A percentile compares a stretch with the other conserved stretches of the same genome.
These are phyloP conservation scores for Leishmania amazonensis DNA, from an alignment of 208 protist genomes.

Conservation along the genomic window DNA sequence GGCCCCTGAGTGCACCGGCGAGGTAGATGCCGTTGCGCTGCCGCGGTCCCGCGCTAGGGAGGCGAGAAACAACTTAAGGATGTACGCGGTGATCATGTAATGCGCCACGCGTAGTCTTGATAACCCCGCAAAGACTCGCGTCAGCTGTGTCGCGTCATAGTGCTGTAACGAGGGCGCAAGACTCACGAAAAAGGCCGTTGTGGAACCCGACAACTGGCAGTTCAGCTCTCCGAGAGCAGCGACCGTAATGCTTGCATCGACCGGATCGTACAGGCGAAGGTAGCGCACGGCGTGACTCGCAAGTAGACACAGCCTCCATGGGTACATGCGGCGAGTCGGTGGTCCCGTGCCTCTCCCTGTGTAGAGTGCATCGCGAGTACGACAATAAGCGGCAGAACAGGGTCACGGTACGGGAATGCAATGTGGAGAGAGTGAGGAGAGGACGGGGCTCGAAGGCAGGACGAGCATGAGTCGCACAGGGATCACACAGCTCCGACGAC, in stretches of 20 bases:
- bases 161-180: slow-evolving; percentile 27
- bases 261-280: slow-evolving; percentile 32
- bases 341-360: neutral
- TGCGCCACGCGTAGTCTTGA: slow-evolving; percentile 37
- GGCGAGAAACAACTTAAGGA: slow-evolving; percentile 36
- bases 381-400: neutral
- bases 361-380: neutral
- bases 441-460: neutral
- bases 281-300: slow-evolving; percentile 23
- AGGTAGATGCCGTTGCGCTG: neutral
- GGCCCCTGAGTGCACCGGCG: neutral
- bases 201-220: neutral
- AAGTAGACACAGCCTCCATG: neutral
- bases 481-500: neutral
- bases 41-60: neutral
- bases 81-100: slow-evolving; percentile 41
- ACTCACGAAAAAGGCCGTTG: slow-evolving; percentile 6
- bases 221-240: slow-evolving; percentile 31
- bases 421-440: neutral
- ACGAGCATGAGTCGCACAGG: neutral
- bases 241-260: slow-evolving; percentile 22
- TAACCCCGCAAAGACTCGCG: slow-evolving; percentile 37
- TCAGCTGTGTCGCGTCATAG: slow-evolving; percentile 21
- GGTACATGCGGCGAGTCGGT: neutral
- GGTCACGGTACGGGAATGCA: neutral